Evolutionary conservation across 257 asterid species (phyloP).

Genomic region (Solanum etuberosum): DNA sequence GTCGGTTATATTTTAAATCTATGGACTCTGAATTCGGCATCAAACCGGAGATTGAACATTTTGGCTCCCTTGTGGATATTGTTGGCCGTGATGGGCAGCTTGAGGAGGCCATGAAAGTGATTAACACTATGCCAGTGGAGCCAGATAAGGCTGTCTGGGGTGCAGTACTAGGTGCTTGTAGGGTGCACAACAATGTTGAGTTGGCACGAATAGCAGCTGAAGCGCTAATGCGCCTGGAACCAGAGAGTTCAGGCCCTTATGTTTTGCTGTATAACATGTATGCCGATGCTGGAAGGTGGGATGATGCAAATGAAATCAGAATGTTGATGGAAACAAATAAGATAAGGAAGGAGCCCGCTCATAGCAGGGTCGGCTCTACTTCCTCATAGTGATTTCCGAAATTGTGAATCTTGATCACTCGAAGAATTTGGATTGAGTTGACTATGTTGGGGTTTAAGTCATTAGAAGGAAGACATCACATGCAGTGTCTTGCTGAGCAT

Average conservation of each 20-base stretch:
- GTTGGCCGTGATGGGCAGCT: constrained; percentile 56
- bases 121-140: constrained; percentile 43
- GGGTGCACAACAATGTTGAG: constrained; percentile 53
- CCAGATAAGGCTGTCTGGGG: constrained; percentile 88
- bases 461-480: neutral
- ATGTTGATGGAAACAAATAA: constrained; percentile 42
- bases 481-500: neutral
- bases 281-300: constrained; percentile 66
- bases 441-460: neutral
- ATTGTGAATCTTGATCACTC: neutral
- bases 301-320: constrained; percentile 65
- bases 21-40: constrained; percentile 59
- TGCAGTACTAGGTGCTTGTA: constrained; percentile 72
- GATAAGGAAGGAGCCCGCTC: constrained; percentile 46
- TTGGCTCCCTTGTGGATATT: constrained; percentile 67
- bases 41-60: constrained; percentile 67
- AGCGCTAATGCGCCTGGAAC: constrained; percentile 59
- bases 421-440: neutral
- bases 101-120: constrained; percentile 61
- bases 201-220: constrained; percentile 59
- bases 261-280: constrained; percentile 55
- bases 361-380: constrained; percentile 46
- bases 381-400: constrained; percentile 5
- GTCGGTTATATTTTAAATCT: constrained; percentile 43
- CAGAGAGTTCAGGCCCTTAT: constrained; percentile 72